Base-by-base conservation (phyloP, 2,329 filamentous ascomycete species). In the Fusarium concolor region DNA sequence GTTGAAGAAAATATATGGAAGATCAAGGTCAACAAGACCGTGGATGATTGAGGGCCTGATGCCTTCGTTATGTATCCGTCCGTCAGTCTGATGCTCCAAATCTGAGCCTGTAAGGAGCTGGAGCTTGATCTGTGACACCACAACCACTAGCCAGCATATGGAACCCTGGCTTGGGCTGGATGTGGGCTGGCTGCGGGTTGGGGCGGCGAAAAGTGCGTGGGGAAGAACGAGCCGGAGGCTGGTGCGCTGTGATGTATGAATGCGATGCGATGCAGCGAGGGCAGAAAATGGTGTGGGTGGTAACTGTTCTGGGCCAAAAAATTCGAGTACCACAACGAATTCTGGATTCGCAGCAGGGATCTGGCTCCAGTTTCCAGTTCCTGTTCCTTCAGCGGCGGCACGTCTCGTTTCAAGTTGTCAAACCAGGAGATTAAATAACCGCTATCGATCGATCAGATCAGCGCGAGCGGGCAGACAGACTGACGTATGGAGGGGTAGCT, bases 51-150 rank as follows among this genome's bases (percentile, higher is more conserved):
- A 55, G 49, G 52, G 58, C 12, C 45, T 42, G 37, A 37, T 38
- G 49, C 26, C 49, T 68, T 68, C 39, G 53, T 69, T 69, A 70
- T 69, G 62, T 69, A 69, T 67, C 49, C 39, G 56, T 67, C 49
- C 39, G 56, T 61, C 56, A 51, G 42, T 56, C 51, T 53, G 51
- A 53, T 39, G 24, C 46, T 39, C 38, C 37, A 46, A 51, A 57
- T 58, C 57, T 51, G 52, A 38, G 24, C 35, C 56, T 66, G 62
- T 39, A 50, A 44, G 55, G 15, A 57, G 29, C 55, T 54, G 31
- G 33, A 57, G 39, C 26, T 44, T 11, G 67, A 68, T 51, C 49
- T 63, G 62, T 49, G 52, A 59, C 66, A 55, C 66, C 60, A 67
- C 53, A 59, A 60, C 56, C 62, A 52, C 56, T 64, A 70, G 62